Base-by-base conservation (phyloP, 495 filamentous ascomycete genomes). In the Hypoxylon subgilvum region DNA sequence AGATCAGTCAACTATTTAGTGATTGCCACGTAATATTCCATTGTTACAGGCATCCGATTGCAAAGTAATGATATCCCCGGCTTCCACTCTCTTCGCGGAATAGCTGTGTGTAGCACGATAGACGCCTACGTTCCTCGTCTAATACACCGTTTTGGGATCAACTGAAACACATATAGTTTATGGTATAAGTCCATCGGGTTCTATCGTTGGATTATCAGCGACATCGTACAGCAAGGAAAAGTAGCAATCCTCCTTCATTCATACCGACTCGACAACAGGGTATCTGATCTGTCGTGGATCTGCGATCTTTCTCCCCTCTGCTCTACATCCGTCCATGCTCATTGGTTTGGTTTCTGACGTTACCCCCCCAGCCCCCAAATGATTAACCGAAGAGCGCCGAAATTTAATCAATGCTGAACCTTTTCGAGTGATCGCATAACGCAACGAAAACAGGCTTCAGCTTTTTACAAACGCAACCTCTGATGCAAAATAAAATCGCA, bases 361-460 rank as follows among this genome's bases (percentile, higher is more conserved):
- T 16, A 3, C 34, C 5, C 18, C n/a, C 18, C 31, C 6, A 12
- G 12, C 31, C 6, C 43, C 22, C 42, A 16, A 28, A 38, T 21
- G 28, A 57, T 49, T 28, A 44, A 49, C 18, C 36, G 16, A 39
- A 23, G 49, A 49, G 52, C 59, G 52, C 59, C 52, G 44, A 49
- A 63, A 23, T 43, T 43, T n/a, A n/a, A n/a, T n/a, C n/a, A n/a
- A 57, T 63, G 60, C 53, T 57, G 30, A 57, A 40, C 52, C 47
- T 43, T 63, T 63, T 43, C 10, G 39, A 36, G 47, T 43, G 34
- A 53, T 36, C 47, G 3, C 36, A 34, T 22, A 8, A 13, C 12
- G 2, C 32, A n/a, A 34, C 12, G 41, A 5, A 50, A 56, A 56
- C 46, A 13, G 22, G 17, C 16, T 13, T 44, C 35, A n/a, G 14